Percentiles rank a stretch among this genome's conserved stretches.
phyloP scores from a whole-genome alignment of 2,329 filamentous ascomycete genomes.

The Oidium heveae region DNA sequence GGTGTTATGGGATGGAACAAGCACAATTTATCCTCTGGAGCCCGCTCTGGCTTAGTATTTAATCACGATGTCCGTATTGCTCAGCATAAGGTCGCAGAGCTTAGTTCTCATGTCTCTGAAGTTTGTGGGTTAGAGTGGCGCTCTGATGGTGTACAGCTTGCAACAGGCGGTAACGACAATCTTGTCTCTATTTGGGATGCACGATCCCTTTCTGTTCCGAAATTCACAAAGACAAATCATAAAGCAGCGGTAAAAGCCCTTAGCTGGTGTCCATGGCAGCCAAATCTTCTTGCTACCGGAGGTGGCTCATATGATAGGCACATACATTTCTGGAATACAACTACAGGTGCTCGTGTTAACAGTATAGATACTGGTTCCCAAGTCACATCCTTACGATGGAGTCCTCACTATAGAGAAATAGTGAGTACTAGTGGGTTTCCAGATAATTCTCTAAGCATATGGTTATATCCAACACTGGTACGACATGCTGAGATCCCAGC shows the following conservation, averaged over 20 bases:
- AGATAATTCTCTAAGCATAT: conserved; percentile 97
- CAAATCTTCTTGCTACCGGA: conserved; percentile 86
- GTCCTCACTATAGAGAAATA: conserved; percentile 90
- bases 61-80: conserved; percentile 97
- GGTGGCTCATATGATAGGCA: conserved; percentile 91
- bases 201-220: conserved; percentile 72
- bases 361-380: conserved; percentile 97
- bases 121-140: conserved; percentile 97
- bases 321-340: conserved; percentile 99
- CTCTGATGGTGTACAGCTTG: conserved; percentile 83
- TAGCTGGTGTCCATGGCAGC: conserved; percentile 97
- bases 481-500: conserved; percentile 96
- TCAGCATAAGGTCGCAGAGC: conserved; percentile 93
- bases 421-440: conserved; percentile 94
- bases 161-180: conserved; percentile 96
- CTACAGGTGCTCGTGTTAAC: conserved; percentile 90
- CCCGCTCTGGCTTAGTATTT: conserved; percentile 81
- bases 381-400: conserved; percentile 90
- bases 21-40: conserved; percentile 84
- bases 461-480: conserved; percentile 92
- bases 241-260: conserved; percentile 96
- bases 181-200: conserved; percentile 98
- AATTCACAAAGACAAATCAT: conserved; percentile 99
- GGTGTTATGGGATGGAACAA: conserved; percentile 99
- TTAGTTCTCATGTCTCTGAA: conserved; percentile 90